Conservation (phyloP, 1,139 yeast genomes). For the Nadsonia starkeyi-henricii region DNA sequence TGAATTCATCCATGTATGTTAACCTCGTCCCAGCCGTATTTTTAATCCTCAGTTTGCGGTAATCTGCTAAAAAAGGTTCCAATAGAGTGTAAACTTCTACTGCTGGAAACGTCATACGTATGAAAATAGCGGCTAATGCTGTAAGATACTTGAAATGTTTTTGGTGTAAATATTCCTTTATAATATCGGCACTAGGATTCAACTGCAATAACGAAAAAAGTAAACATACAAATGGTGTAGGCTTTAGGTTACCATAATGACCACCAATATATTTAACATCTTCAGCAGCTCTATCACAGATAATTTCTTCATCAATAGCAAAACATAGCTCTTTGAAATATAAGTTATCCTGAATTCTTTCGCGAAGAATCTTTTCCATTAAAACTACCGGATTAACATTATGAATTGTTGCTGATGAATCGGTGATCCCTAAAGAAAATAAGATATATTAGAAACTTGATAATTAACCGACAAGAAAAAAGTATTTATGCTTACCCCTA, state of each 20-base stretch:
- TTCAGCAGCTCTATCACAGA: constrained; percentile 33
- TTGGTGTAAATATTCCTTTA: constrained; percentile 39
- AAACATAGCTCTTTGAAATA: constrained; percentile 57
- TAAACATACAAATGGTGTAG: constrained; percentile 53
- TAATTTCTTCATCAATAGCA: constrained; percentile 40
- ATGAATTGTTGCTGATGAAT: constrained; percentile 19
- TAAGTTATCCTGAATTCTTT: constrained; percentile 50
- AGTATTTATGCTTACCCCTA: not conserved
- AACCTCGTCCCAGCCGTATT: constrained; percentile 21
- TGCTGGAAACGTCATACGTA: constrained; percentile 36
- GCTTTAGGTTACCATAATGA: constrained; percentile 36
- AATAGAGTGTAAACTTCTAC: constrained; percentile 34
- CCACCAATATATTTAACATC: constrained; percentile 32
- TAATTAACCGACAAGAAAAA: too few species aligned
- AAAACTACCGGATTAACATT: constrained; percentile 39
- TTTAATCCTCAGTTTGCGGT: constrained; percentile 35
- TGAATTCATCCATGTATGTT: constrained; percentile 45
- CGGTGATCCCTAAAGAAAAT: not conserved
- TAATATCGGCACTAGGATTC: constrained; percentile 41
- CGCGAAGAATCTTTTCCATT: constrained; percentile 55
- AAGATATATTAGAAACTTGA: too few species aligned
- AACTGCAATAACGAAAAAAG: constrained; percentile 49
- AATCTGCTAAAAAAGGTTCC: constrained; percentile 43
- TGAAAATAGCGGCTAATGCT: constrained; percentile 44
- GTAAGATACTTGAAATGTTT: constrained; percentile 54